Evolutionary conservation across 2,329 filamentous ascomycete genomes (phyloP), one percentile per base, ranked within the genome.

Genomic region (Thelonectria rubi): DNA sequence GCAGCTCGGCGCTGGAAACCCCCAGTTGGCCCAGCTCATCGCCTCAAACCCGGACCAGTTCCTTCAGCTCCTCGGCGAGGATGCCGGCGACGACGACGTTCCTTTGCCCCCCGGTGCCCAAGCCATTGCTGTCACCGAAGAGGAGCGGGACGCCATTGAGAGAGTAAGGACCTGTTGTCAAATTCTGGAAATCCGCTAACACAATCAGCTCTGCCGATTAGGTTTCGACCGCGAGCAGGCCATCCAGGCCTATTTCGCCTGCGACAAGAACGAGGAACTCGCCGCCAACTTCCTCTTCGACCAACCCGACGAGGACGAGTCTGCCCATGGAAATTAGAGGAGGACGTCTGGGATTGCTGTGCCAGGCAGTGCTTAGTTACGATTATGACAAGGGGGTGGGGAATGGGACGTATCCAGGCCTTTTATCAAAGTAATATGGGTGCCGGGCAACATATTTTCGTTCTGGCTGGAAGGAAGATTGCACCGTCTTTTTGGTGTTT

Each of bases 261-360:
- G 95, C 78, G 95, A 99, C 80, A 99, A 98, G 86, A 98, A 99
- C 78, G 95, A 99, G 80, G 95, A 99, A 79, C 85, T 99, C 53
- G 95, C 95, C 1, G 95, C 95, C 66, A 99, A 99, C 80, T 98
- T 97, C 79, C 84, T 99, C 62, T 99, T 99, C 75, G 95, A 99
- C 72, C 93, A 98, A 80, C 94, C 94, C 10, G 93, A 97, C 64
- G 94, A 97, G 49, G 90, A 92, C 37, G 88, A 91, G 60, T 79
- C 82, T 32, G 74, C 78, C 10, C 75, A 79, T 63, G 80, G 81
- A 72, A 83, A 78, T 76, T 65, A 67, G 55, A 55, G 39, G 43
- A 42, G 39, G 60, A 34, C 34, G 30, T 37, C 46, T 18, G 39
- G 58, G 43, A 39, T 32, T 61, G 61, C 9, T 66, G 42, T 76